phyloP scores from a whole-genome alignment of 208 protist genomes.

The Wallacemonas sp. region DNA sequence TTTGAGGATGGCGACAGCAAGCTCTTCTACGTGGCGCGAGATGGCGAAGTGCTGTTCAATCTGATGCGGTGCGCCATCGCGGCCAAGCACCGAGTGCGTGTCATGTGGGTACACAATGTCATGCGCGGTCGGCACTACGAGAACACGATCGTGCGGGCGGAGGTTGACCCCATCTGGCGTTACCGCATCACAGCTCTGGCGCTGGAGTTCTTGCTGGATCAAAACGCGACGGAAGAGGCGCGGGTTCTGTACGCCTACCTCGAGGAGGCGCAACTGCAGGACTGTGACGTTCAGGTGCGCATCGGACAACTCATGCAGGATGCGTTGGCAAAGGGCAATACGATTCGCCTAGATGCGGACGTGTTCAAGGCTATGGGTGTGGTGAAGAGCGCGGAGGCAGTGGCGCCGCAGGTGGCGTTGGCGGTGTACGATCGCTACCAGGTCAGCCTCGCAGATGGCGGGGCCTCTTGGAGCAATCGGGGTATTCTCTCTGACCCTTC shows the following conservation, averaged over 20 bases:
- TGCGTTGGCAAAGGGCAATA: slow-evolving; percentile 73
- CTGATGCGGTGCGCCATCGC: slow-evolving; percentile 80
- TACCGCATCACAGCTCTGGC: slow-evolving; percentile 75
- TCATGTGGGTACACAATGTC: slow-evolving; percentile 90
- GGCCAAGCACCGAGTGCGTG: slow-evolving; percentile 75
- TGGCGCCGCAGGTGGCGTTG: slow-evolving; percentile 74
- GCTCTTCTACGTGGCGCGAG: slow-evolving; percentile 84
- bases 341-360: slow-evolving; percentile 32
- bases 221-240: slow-evolving; percentile 69
- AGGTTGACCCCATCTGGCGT: slow-evolving; percentile 80
- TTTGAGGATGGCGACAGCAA: slow-evolving; percentile 85
- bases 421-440: slow-evolving; percentile 59
- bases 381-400: slow-evolving; percentile 46
- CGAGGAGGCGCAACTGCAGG: slow-evolving; percentile 46
- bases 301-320: slow-evolving; percentile 74
- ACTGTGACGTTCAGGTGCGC: slow-evolving; percentile 80
- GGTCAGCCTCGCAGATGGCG: slow-evolving; percentile 12
- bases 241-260: slow-evolving; percentile 74
- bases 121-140: slow-evolving; percentile 87
- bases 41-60: slow-evolving; percentile 86
- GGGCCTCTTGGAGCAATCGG: slow-evolving; percentile 8
- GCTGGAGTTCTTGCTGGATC: slow-evolving; percentile 74
- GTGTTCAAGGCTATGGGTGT: slow-evolving; percentile 45
- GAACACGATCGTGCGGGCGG: slow-evolving; percentile 78
- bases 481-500: slow-evolving; percentile 15